A percentile compares a stretch with the other conserved stretches of the same genome.
Conservation (phyloP, 2,329 filamentous ascomycete genomes). For the Sclerotinia trifoliorum region DNA sequence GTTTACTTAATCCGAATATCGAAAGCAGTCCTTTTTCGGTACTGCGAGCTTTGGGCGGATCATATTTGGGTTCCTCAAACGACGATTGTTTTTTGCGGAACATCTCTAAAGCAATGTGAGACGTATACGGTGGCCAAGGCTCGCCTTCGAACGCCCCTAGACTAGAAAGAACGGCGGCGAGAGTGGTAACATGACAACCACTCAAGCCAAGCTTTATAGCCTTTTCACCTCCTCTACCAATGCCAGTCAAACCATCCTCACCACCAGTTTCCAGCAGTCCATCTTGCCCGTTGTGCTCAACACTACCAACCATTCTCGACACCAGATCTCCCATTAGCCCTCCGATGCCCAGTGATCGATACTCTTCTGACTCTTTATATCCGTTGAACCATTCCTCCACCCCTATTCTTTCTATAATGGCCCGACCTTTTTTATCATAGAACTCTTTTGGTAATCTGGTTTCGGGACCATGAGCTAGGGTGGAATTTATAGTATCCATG, state of each 20-base stretch:
- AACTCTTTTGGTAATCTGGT: constrained; percentile 82
- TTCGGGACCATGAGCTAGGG: constrained; percentile 75
- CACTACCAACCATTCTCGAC: constrained; percentile 67
- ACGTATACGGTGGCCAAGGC: constrained; percentile 90
- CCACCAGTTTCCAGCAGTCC: constrained; percentile 51
- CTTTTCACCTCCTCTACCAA: constrained; percentile 49
- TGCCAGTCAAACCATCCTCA: constrained; percentile 41
- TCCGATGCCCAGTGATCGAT: constrained; percentile 86
- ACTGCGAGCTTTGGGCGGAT: neutral
- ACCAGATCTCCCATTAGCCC: constrained; percentile 80
- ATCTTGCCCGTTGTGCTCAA: constrained; percentile 55
- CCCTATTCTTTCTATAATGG: constrained; percentile 68
- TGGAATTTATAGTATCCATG: constrained; percentile 92
- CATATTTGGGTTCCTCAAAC: constrained; percentile 23
- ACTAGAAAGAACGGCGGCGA: constrained; percentile 74
- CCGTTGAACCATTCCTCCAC: constrained; percentile 93
- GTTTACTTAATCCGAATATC: constrained; percentile 30
- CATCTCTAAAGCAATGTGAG: constrained; percentile 86
- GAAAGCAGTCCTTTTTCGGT: constrained; percentile 30
- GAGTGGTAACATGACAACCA: constrained; percentile 91
- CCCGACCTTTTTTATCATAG: constrained; percentile 71
- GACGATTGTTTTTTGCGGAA: constrained; percentile 57
- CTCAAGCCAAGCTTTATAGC: constrained; percentile 72
- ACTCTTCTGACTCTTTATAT: constrained; percentile 80
- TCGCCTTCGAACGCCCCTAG: constrained; percentile 73